Evolutionary conservation across 176 grass and related monocot species (phyloP).

Genomic region (Phoenix roebelenii): DNA sequence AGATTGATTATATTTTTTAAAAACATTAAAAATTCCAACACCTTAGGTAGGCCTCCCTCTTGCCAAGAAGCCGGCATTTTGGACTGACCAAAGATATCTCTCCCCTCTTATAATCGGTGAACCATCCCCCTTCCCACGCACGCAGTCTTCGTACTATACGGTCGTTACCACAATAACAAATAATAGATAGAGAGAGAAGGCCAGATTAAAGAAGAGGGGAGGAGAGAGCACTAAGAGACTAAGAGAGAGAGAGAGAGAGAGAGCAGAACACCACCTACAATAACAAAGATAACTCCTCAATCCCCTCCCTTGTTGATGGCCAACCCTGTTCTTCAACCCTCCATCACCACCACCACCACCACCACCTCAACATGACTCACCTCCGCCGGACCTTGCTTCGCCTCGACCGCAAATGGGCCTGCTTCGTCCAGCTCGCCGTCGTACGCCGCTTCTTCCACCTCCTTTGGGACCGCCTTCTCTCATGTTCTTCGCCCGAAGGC

Average conservation of each 20-base stretch:
- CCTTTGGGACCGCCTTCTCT: conserved; percentile 50
- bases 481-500: conserved; percentile 40
- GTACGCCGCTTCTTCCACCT: conserved; percentile 50
- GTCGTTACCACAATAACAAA: not conserved
- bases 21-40: no score
- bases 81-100: no score
- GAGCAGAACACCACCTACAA: not conserved
- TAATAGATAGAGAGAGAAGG: no score
- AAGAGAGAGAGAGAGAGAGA: not conserved
- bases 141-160: not conserved
- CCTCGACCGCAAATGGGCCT: conserved; percentile 44
- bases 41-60: no score
- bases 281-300: not conserved
- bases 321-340: not conserved
- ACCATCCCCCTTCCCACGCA: not conserved
- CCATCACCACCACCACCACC: not conserved
- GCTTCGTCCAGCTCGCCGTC: conserved; percentile 49
- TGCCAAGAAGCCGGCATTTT: no score
- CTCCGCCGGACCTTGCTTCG: not conserved
- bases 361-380: conserved; percentile 1
- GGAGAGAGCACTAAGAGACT: not conserved
- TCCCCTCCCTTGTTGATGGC: no score
- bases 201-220: not conserved
- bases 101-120: no score
- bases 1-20: no score